These are phyloP conservation scores for Lathyrus aphaca DNA, from an alignment of 306 rosid species.

Conservation along the genomic window DNA sequence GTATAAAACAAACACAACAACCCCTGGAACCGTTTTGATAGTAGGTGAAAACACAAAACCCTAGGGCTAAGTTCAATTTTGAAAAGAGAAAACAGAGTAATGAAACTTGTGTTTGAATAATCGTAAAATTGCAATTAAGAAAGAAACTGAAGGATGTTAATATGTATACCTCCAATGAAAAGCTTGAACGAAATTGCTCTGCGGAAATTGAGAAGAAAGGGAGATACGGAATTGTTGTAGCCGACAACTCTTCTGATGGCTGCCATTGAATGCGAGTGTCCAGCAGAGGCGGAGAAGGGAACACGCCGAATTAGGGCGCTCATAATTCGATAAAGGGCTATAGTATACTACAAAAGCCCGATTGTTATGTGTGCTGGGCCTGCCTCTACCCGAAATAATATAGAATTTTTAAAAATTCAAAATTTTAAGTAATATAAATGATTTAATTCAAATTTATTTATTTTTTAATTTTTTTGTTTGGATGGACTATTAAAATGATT, in stretches of 20 bases:
- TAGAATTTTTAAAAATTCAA: no score
- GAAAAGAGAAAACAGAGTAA: no score
- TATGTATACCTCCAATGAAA: slow-evolving; percentile 48
- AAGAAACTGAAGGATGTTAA: neutral
- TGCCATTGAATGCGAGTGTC: slow-evolving; percentile 36
- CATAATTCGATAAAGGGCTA: neutral
- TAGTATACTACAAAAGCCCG: neutral
- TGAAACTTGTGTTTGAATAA: neutral
- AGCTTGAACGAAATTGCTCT: slow-evolving; percentile 50
- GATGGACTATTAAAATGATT: no score
- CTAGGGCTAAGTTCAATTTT: neutral
- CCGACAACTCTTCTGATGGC: slow-evolving; percentile 35
- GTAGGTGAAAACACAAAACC: neutral
- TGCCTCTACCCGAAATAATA: neutral
- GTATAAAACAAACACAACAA: neutral
- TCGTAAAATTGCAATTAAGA: neutral
- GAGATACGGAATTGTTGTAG: slow-evolving; percentile 13
- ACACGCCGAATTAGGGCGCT: neutral
- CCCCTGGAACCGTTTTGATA: no score
- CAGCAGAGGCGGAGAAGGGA: neutral
- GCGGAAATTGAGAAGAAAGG: slow-evolving; percentile 40
- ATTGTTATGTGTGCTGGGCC: neutral
- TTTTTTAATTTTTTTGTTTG: no score
- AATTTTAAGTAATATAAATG: no score
- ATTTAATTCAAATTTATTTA: no score